These are phyloP conservation scores for Grigorovia transvaalensis DNA, from an alignment of 805 yeast genomes.

Conservation along the genomic window DNA sequence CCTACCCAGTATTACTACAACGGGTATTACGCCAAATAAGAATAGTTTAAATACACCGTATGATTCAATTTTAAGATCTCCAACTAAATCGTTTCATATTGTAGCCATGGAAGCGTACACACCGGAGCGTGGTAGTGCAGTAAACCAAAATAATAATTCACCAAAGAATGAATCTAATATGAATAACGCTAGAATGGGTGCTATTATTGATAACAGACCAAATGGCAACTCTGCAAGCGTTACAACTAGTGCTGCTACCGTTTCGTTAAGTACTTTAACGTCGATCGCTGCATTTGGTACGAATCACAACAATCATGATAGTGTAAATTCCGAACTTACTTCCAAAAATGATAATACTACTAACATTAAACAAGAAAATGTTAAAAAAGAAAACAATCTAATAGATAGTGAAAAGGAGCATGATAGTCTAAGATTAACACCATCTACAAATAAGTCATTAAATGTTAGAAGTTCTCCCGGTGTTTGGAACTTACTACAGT, in stretches of 20 bases:
- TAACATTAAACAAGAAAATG: background rate
- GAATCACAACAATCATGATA: too few relatives aligned
- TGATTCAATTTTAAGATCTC: conserved; percentile 25
- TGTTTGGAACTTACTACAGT: conserved; percentile 85
- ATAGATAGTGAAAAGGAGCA: background rate
- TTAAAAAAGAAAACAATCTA: background rate
- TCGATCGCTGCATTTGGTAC: background rate
- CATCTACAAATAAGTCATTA: conserved; percentile 10
- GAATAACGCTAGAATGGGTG: background rate
- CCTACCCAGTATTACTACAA: background rate
- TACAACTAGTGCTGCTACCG: background rate
- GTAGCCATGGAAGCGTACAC: conserved; percentile 55
- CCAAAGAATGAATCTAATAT: conserved; percentile 16
- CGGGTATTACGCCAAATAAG: background rate
- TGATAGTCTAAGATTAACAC: conserved; percentile 4
- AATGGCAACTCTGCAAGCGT: background rate
- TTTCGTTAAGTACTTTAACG: background rate
- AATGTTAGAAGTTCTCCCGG: conserved; percentile 59
- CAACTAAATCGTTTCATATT: conserved; percentile 36
- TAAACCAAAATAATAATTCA: conserved; percentile 12
- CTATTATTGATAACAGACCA: background rate
- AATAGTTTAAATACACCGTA: conserved; percentile 9
- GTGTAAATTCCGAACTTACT: background rate
- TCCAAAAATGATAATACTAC: background rate
- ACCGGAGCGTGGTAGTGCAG: conserved; percentile 43